Conservation (phyloP, 345 rosid genomes). For the Brassica nigra region DNA sequence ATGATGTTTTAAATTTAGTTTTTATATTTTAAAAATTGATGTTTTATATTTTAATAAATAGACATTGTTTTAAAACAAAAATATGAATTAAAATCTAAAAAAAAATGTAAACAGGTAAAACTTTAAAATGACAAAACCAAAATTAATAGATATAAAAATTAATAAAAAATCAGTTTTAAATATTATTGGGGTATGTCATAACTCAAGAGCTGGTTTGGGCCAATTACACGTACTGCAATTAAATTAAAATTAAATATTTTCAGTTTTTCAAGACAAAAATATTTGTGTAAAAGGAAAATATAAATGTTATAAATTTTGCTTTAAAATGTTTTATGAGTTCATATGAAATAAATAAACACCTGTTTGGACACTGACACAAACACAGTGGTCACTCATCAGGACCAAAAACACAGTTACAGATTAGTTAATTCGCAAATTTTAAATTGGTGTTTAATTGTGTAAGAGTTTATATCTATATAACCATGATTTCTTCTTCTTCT, state of each 20-base stretch:
- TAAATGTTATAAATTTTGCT: not conserved
- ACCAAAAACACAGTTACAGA: not conserved
- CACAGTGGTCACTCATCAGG: not conserved
- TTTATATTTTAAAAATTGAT: no score
- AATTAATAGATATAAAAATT: no score
- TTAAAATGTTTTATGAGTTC: not conserved
- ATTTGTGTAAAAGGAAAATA: not conserved
- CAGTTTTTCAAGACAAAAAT: not conserved
- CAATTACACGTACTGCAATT: not conserved
- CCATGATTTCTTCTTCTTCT: not conserved
- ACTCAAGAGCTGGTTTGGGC: not conserved
- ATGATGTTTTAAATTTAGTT: no score
- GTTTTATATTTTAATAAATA: no score
- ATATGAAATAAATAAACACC: not conserved
- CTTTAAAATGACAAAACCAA: no score
- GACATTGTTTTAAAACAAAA: no score
- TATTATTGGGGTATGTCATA: not conserved
- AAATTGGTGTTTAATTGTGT: not conserved
- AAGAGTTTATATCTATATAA: not conserved
- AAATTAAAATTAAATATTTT: not conserved
- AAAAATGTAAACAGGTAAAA: no score
- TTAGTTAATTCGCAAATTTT: not conserved
- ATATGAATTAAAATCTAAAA: no score
- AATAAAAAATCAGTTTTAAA: no score
- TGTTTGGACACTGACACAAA: not conserved